Base-by-base conservation (phyloP, 179 eudicot genomes). In the Silene coronaria region DNA sequence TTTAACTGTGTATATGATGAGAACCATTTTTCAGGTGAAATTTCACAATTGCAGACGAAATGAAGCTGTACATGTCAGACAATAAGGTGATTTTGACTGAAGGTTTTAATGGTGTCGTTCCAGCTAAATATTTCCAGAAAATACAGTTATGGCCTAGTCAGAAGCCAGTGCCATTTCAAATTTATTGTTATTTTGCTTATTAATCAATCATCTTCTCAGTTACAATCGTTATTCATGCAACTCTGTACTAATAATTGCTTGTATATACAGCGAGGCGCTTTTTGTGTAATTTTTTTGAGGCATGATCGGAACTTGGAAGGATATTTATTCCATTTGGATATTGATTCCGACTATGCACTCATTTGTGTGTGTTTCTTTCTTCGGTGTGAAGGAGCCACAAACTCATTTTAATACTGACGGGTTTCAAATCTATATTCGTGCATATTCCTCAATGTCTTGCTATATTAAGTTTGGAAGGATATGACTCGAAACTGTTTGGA, bases 51-150 rank as follows among this genome's bases (percentile, higher is more conserved):
- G 74, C 90, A 94, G 99, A 91, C 73, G 99, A 96, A 78, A 84
- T 95, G 92, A 93, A 93, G 88, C 84, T 95, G 46, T 95, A 89
- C 80, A 84, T 91, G 45, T 93, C 97, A 2, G 97, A 95, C 38
- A 92, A 95, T 80, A 83, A 79, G 81, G 99, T 95, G 75, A 85
- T 95, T 59, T 82, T 95, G 77, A 91, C 99, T 1, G 99, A 95
- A 83, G 97, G 97, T 34, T 89, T 95, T 79, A 91, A 89, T 61
- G 97, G 99, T 5, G 89, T 82, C 64, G 96, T 95, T 70, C 97
- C 97, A 0, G 86, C 86, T 45, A 89, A 89, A 77, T 95, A 87
- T 80, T 89, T 95, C 74, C 83, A 85, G 80, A 89, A 82, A 86
- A 86, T 95, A 22, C 87, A 84, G 69, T 85, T 91, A 1, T 93